These are phyloP conservation scores for Magnolia sinica DNA, from an alignment of 164 flowering plant species.

Conservation along the genomic window DNA sequence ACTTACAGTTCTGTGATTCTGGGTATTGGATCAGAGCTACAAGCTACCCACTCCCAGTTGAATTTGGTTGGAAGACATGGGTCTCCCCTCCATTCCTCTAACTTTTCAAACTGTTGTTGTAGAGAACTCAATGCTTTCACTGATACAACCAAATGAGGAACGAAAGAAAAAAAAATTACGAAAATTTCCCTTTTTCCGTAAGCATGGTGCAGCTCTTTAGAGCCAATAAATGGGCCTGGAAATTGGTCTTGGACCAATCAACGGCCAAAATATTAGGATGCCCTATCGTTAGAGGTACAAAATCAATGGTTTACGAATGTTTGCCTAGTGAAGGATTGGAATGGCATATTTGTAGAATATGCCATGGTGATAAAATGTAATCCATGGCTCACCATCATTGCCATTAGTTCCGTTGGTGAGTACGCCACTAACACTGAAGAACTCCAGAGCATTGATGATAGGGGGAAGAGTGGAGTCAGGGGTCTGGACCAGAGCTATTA, in stretches of 20 bases:
- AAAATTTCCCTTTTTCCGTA: background rate
- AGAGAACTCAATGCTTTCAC: slow-evolving; percentile 25
- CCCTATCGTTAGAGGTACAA: slow-evolving; percentile 18
- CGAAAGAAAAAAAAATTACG: slow-evolving; percentile 13
- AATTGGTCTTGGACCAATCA: slow-evolving; percentile 36
- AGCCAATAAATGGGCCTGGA: no score
- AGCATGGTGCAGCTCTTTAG: no score
- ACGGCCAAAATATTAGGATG: slow-evolving; percentile 40
- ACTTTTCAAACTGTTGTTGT: slow-evolving; percentile 16
- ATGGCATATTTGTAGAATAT: no score
- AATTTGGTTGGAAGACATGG: slow-evolving; percentile 39
- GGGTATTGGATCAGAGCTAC: slow-evolving; percentile 23
- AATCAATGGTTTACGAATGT: no score
- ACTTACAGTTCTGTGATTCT: slow-evolving; percentile 7
- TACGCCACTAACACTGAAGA: slow-evolving; percentile 18
- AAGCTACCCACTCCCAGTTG: slow-evolving; percentile 45
- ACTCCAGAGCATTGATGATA: slow-evolving; percentile 46
- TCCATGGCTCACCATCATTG: slow-evolving; percentile 30
- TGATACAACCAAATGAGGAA: slow-evolving; percentile 7
- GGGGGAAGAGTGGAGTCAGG: slow-evolving; percentile 40
- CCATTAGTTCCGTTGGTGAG: slow-evolving; percentile 29
- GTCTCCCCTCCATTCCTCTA: slow-evolving; percentile 36
- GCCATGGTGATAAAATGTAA: no score
- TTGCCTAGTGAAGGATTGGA: no score
- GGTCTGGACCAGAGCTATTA: slow-evolving; percentile 22